These are phyloP conservation scores for Saccharomycopsis sp. DNA, from an alignment of 805 yeast species.

Conservation along the genomic window DNA sequence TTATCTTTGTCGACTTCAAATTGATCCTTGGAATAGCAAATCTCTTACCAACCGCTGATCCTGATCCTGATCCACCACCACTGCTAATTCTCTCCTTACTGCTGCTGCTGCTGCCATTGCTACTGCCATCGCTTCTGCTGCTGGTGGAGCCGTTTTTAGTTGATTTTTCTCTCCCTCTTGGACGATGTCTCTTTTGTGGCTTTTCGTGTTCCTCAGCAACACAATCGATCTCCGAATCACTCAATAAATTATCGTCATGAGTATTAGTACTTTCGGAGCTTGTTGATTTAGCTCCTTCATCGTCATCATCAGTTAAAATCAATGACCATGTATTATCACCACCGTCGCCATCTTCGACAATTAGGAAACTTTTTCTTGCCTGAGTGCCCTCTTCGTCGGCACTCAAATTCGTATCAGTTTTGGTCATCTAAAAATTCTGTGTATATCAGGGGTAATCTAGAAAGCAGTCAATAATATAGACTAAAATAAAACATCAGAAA, in stretches of 20 bases:
- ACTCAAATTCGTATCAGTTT: too few species aligned
- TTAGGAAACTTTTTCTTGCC: background rate
- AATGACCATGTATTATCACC: constrained; percentile 15
- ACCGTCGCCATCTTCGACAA: background rate
- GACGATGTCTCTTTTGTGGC: too few species aligned
- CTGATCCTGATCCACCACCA: background rate
- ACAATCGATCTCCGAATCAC: constrained; percentile 2
- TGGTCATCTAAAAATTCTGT: too few species aligned
- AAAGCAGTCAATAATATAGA: too few species aligned
- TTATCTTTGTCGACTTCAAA: background rate
- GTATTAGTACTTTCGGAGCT: constrained; percentile 4
- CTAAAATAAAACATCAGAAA: too few species aligned
- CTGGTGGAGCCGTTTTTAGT: background rate
- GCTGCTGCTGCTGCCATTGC: too few species aligned
- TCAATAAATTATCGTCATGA: background rate
- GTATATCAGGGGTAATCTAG: too few species aligned
- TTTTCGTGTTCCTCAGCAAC: background rate
- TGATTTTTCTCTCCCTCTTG: background rate
- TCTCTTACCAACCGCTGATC: background rate
- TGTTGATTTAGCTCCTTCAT: constrained; percentile 13
- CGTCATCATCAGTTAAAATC: constrained; percentile 18
- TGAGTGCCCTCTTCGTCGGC: background rate
- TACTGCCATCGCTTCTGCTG: too few species aligned
- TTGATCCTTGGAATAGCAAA: constrained; percentile 1
- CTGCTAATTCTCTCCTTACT: background rate